phyloP scores from a whole-genome alignment of 371 early-diverging fungal genomes.

The Mucor velutinosus region DNA sequence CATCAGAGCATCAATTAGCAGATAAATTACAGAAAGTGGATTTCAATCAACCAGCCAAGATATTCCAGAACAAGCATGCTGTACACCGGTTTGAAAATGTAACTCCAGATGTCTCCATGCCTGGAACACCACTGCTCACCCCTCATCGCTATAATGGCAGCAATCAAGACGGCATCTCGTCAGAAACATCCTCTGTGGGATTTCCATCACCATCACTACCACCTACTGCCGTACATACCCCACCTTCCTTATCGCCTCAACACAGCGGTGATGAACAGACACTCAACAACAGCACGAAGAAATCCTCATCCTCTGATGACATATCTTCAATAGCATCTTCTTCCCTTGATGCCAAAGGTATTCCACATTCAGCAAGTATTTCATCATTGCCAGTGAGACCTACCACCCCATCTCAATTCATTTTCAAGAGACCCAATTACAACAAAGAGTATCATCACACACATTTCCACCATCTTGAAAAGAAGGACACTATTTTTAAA shows the following conservation, averaged over 20 bases:
- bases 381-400: slow-evolving; percentile 15
- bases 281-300: neutral
- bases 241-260: slow-evolving; percentile 23
- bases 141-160: slow-evolving; percentile 7
- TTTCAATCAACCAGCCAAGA: slow-evolving; percentile 41
- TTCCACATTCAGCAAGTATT: slow-evolving; percentile 10
- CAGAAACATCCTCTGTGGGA: slow-evolving; percentile 16
- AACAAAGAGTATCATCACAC: slow-evolving; percentile 47
- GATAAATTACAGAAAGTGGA: slow-evolving; percentile 31
- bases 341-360: neutral
- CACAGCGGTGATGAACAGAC: slow-evolving; percentile 12
- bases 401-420: slow-evolving; percentile 48
- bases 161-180: slow-evolving; percentile 2
- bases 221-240: slow-evolving; percentile 24
- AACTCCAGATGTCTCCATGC: slow-evolving; percentile 40
- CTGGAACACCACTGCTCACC: slow-evolving; percentile 24
- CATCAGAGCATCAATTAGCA: neutral
- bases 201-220: slow-evolving; percentile 15
- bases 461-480: slow-evolving; percentile 49
- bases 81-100: slow-evolving; percentile 43
- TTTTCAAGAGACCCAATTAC: slow-evolving; percentile 52
- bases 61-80: slow-evolving; percentile 36
- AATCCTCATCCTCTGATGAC: slow-evolving; percentile 1
- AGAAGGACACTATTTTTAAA: slow-evolving; percentile 53
- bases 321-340: neutral